Conservation (phyloP, 805 yeast genomes). For the Schwanniomyces occidentalis region DNA sequence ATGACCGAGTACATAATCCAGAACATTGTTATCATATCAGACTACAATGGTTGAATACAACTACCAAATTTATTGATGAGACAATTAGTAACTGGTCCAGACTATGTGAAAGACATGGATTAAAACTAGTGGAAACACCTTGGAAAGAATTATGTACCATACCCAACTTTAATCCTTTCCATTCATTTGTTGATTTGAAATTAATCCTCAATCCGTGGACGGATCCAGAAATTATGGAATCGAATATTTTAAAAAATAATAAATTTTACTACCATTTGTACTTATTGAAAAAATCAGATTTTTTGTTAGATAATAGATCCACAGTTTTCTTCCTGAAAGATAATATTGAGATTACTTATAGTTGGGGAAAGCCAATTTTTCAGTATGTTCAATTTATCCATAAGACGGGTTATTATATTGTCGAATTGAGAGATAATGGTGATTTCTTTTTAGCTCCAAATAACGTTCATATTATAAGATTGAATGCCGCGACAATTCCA, state of each 20-base stretch:
- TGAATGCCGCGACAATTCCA: slow-evolving; percentile 46
- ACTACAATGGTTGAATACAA: slow-evolving; percentile 89
- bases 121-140: slow-evolving; percentile 80
- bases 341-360: slow-evolving; percentile 68
- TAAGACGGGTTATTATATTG: slow-evolving; percentile 83
- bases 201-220: slow-evolving; percentile 72
- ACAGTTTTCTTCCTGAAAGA: slow-evolving; percentile 57
- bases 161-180: slow-evolving; percentile 81
- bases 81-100: slow-evolving; percentile 62
- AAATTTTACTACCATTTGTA: slow-evolving; percentile 76
- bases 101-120: slow-evolving; percentile 81
- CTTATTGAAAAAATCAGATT: slow-evolving; percentile 68
- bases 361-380: slow-evolving; percentile 89
- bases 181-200: slow-evolving; percentile 71
- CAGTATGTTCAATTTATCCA: slow-evolving; percentile 89
- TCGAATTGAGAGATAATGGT: slow-evolving; percentile 80
- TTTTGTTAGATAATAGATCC: slow-evolving; percentile 79
- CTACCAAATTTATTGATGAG: slow-evolving; percentile 58
- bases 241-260: slow-evolving; percentile 46
- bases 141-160: slow-evolving; percentile 82
- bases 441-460: slow-evolving; percentile 83
- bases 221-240: slow-evolving; percentile 51
- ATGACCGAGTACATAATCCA: slow-evolving; percentile 90
- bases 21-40: slow-evolving; percentile 91
- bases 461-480: slow-evolving; percentile 75